Conservation (phyloP, 129 eudicot genomes). For the Helichrysum umbraculigerum region DNA sequence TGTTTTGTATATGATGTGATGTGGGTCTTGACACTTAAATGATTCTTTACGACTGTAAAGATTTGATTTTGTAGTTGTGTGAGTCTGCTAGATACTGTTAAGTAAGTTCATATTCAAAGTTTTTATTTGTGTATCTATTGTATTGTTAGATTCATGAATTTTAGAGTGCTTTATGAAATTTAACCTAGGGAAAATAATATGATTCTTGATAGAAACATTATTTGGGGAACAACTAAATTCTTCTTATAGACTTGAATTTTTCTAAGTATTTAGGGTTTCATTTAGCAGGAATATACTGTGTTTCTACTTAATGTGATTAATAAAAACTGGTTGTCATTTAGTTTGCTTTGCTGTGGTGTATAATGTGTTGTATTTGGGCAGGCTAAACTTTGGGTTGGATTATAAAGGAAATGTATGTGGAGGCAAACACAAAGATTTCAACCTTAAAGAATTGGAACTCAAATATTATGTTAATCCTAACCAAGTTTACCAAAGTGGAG, state of each 20-base stretch:
- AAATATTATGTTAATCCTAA: slow-evolving; percentile 85
- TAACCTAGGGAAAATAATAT: slow-evolving; percentile 6
- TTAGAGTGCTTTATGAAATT: slow-evolving; percentile 8
- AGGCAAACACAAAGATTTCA: slow-evolving; percentile 65
- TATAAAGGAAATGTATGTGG: slow-evolving; percentile 95
- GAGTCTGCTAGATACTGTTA: slow-evolving; percentile 19
- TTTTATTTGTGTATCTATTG: background rate
- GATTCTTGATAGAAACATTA: slow-evolving; percentile 3
- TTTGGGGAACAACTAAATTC: slow-evolving; percentile 6
- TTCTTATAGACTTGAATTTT: background rate
- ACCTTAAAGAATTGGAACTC: slow-evolving; percentile 73
- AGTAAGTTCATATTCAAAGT: slow-evolving; percentile 1
- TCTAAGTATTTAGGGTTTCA: background rate
- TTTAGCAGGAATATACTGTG: background rate
- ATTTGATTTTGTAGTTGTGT: slow-evolving; percentile 25
- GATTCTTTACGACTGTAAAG: slow-evolving; percentile 18
- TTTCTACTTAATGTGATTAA: background rate
- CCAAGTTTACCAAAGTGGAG: slow-evolving; percentile 81
- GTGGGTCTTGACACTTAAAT: slow-evolving; percentile 6
- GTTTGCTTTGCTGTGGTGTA: background rate
- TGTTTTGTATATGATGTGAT: slow-evolving; percentile 3
- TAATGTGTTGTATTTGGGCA: slow-evolving; percentile 35
- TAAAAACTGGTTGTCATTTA: slow-evolving; percentile 3
- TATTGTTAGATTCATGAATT: background rate
- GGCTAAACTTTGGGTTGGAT: slow-evolving; percentile 90